Conservation (phyloP, 2,329 filamentous ascomycete species). For the Ambrosiella beaveri region DNA sequence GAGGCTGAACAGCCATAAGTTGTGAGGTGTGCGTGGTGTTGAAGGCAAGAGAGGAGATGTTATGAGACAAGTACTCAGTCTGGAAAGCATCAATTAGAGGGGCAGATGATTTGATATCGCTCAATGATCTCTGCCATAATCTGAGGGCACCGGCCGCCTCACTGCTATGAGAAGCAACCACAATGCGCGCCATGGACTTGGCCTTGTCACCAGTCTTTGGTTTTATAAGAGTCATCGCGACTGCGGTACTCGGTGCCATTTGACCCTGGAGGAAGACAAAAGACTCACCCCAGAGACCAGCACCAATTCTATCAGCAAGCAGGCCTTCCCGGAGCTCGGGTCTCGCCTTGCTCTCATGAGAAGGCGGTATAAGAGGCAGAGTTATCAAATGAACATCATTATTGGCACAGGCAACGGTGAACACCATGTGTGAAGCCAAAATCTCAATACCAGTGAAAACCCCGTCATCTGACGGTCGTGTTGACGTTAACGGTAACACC, state of each 20-base stretch:
- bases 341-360: conserved; percentile 39
- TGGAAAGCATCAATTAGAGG: conserved; percentile 35
- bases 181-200: conserved; percentile 24
- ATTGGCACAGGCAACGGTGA: conserved; percentile 41
- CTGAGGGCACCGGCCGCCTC: conserved; percentile 42
- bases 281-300: conserved; percentile 46
- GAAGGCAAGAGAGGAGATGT: conserved; percentile 39
- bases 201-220: conserved; percentile 22
- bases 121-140: conserved; percentile 40
- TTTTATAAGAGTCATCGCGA: conserved; percentile 36
- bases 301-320: conserved; percentile 36
- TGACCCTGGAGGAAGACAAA: conserved; percentile 37
- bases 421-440: conserved; percentile 41
- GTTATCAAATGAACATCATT: conserved; percentile 40
- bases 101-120: conserved; percentile 18
- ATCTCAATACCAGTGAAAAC: conserved; percentile 29
- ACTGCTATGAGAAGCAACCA: conserved; percentile 43
- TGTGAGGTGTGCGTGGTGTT: conserved; percentile 42
- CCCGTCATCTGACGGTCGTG: conserved; percentile 29
- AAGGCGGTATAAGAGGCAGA: conserved; percentile 43
- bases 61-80: conserved; percentile 37
- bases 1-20: conserved; percentile 36
- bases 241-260: conserved; percentile 32
- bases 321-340: conserved; percentile 34
- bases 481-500: conserved; percentile 34